Base-by-base conservation (phyloP, 129 eudicot species). In the Gnaphalium uliginosum region DNA sequence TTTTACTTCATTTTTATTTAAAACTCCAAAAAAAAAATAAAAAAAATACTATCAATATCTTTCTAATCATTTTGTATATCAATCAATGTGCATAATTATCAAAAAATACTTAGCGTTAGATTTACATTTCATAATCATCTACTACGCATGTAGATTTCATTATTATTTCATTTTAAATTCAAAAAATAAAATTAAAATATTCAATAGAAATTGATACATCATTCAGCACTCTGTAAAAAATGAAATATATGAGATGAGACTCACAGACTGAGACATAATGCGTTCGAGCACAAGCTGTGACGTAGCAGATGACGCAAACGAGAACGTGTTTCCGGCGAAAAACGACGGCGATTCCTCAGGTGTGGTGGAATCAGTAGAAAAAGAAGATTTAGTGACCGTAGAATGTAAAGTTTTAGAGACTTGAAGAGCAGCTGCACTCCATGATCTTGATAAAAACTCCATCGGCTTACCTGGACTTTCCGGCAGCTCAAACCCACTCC, bases 211-310 rank as follows among this genome's bases (percentile, higher is more conserved):
- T 30, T 30, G 33, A 30, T 30, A 30, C 33, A 30, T 30, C 33
- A 30, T 30, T 30, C 33, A 33, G 39, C 9, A 33, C 39, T 33
- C 39, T n/a, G n/a, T n/a, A n/a, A n/a, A n/a, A n/a, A n/a, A n/a
- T n/a, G n/a, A n/a, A n/a, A n/a, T 21, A 2, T 5, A 18, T 60
- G 21, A 70, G 51, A 32, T 15, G 8, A 14, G 26, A 75, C 96
- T 71, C 68, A 93, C 98, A 11, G 98, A 88, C 41, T 94, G 98
- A 77, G 93, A 89, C 98, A 94, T 94, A 75, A 94, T 94, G 23
- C 97, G 92, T 85, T 94, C 98, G 41, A 94, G 93, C 64, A 94
- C 92, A 22, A 94, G 93, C 30, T 94, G 98, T 15, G 98, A 94
- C 62, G 98, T 90, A 0, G 96, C 90, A 15, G 98, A 90, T 9